Evolutionary conservation across 2,329 filamentous ascomycete genomes (phyloP).

Genomic region (Waltergamsia citrina): DNA sequence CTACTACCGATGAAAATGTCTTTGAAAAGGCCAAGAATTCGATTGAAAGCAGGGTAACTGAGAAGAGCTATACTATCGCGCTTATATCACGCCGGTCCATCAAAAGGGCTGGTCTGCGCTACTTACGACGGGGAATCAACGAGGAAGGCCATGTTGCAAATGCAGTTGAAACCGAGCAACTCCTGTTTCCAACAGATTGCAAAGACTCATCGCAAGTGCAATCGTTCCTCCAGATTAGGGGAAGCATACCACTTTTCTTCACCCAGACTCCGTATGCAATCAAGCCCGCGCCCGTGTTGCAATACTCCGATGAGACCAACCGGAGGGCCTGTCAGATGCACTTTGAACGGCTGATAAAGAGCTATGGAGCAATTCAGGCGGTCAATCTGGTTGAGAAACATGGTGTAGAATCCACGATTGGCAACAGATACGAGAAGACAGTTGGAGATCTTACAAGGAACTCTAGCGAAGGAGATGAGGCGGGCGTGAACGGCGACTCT

Average conservation of each 20-base stretch:
- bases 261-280: slow-evolving; percentile 90
- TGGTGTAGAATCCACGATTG: slow-evolving; percentile 71
- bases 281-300: slow-evolving; percentile 74
- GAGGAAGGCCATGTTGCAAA: slow-evolving; percentile 86
- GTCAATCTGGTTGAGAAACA: slow-evolving; percentile 86
- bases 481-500: background rate
- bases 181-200: slow-evolving; percentile 67
- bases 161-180: slow-evolving; percentile 88
- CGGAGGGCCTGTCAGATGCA: slow-evolving; percentile 70
- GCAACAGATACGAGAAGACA: slow-evolving; percentile 64
- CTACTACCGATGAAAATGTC: background rate
- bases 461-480: slow-evolving; percentile 22
- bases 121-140: slow-evolving; percentile 82
- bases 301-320: slow-evolving; percentile 74
- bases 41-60: slow-evolving; percentile 33
- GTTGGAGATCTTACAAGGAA: slow-evolving; percentile 55
- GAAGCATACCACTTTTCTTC: slow-evolving; percentile 91
- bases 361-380: slow-evolving; percentile 70
- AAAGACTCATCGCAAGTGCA: slow-evolving; percentile 52
- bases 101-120: slow-evolving; percentile 79
- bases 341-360: slow-evolving; percentile 57
- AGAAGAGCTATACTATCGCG: slow-evolving; percentile 66
- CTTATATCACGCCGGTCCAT: slow-evolving; percentile 83
- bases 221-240: slow-evolving; percentile 80
- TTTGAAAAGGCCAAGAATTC: slow-evolving; percentile 17